These are phyloP conservation scores for Pistacia integerrima DNA, from an alignment of 345 rosid genomes.

Conservation along the genomic window DNA sequence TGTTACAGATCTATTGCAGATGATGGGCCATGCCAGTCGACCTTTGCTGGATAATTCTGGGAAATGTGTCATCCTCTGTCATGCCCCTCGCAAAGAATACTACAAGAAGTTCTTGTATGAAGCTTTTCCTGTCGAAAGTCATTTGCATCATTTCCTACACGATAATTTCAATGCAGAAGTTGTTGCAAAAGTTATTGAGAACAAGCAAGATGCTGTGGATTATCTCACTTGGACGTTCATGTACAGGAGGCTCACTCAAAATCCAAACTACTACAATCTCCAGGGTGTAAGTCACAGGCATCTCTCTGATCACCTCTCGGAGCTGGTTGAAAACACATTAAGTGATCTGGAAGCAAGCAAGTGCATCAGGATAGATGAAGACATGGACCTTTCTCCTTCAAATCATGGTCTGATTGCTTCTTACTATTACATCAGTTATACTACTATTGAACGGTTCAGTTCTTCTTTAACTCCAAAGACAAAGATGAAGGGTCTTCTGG, in stretches of 20 bases:
- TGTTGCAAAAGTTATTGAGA: constrained; percentile 78
- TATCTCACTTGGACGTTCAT: constrained; percentile 95
- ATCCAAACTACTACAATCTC: constrained; percentile 95
- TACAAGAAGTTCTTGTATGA: constrained; percentile 90
- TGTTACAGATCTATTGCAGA: constrained; percentile 85
- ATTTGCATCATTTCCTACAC: constrained; percentile 86
- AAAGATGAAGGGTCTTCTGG: constrained; percentile 92
- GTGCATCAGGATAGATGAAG: constrained; percentile 78
- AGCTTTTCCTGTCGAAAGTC: constrained; percentile 91
- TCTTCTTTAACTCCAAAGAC: constrained; percentile 78
- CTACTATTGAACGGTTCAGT: constrained; percentile 92
- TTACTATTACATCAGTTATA: constrained; percentile 80
- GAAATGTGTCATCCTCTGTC: constrained; percentile 86
- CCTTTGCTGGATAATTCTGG: constrained; percentile 85
- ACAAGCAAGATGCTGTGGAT: constrained; percentile 96
- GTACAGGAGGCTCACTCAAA: constrained; percentile 89
- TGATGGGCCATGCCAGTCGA: constrained; percentile 96
- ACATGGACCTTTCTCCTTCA: constrained; percentile 71
- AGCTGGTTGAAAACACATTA: constrained; percentile 87
- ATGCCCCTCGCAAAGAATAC: constrained; percentile 87
- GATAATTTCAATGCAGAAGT: constrained; percentile 90
- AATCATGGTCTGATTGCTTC: constrained; percentile 94
- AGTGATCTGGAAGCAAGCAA: constrained; percentile 80
- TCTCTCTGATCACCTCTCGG: constrained; percentile 96
- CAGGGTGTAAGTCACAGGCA: constrained; percentile 95